Percentiles rank a stretch among this genome's conserved stretches.
phyloP scores from a whole-genome alignment of 2,329 filamentous ascomycete species.

The Dactylonectria macrodidyma region DNA sequence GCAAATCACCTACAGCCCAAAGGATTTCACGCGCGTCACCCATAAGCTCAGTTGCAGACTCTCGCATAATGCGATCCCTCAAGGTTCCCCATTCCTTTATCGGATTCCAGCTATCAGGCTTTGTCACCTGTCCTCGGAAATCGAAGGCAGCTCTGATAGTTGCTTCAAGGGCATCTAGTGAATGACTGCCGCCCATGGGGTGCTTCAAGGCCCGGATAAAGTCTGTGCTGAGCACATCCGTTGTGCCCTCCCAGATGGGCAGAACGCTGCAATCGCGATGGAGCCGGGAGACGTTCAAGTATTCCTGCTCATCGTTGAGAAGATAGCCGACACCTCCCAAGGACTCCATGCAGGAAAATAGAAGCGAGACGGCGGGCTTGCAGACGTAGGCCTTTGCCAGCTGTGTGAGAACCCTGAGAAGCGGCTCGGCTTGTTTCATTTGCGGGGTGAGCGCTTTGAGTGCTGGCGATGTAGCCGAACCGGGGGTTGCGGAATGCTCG shows the following conservation, averaged over 20 bases:
- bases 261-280: constrained; percentile 76
- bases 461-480: constrained; percentile 32
- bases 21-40: constrained; percentile 62
- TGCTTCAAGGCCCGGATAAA: constrained; percentile 65
- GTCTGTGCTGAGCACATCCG: constrained; percentile 75
- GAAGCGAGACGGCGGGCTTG: constrained; percentile 62
- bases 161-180: constrained; percentile 60
- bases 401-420: constrained; percentile 72
- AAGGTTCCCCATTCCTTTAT: constrained; percentile 58
- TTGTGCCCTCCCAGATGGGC: constrained; percentile 82
- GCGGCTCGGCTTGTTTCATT: constrained; percentile 52
- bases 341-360: constrained; percentile 74
- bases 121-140: constrained; percentile 44
- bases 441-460: constrained; percentile 53
- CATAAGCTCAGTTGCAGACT: constrained; percentile 57
- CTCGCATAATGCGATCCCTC: constrained; percentile 54
- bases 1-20: constrained; percentile 60
- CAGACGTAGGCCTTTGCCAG: constrained; percentile 72
- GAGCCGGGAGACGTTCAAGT: constrained; percentile 76
- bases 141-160: constrained; percentile 51
- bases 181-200: constrained; percentile 53
- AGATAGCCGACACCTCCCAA: constrained; percentile 78
- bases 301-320: constrained; percentile 73
- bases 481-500: constrained; percentile 58
- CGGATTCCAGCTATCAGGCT: constrained; percentile 49